These are phyloP conservation scores for Phaffia australis DNA, from an alignment of 768 basidiomycete genomes.

Conservation along the genomic window DNA sequence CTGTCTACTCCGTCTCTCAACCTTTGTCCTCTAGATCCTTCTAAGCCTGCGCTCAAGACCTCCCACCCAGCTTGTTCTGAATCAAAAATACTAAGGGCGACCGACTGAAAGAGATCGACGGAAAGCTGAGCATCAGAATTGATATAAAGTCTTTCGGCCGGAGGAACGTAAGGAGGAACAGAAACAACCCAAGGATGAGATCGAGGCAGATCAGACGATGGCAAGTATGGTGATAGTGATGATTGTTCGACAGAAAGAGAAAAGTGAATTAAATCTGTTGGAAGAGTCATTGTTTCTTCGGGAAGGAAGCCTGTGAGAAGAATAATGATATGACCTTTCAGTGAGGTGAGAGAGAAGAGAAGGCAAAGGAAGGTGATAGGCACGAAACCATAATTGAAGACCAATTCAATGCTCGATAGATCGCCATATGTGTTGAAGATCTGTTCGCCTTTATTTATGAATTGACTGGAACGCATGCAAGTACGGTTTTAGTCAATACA, in stretches of 20 bases:
- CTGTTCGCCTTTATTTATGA: conserved; percentile 48
- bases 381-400: conserved; percentile 18
- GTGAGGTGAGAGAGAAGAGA: not conserved
- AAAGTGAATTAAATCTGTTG: conserved; percentile 16
- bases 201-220: not conserved
- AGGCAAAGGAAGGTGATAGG: not conserved
- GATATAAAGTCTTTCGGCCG: conserved; percentile 3
- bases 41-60: not conserved
- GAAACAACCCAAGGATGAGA: not conserved
- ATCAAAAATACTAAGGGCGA: not conserved
- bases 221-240: not conserved
- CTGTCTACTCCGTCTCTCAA: not conserved
- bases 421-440: conserved; percentile 62
- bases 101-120: not conserved
- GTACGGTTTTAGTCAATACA: not conserved
- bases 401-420: conserved; percentile 4
- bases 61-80: not conserved
- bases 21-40: not conserved
- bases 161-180: not conserved
- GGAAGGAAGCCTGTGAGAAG: conserved; percentile 14
- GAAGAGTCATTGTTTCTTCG: conserved; percentile 15
- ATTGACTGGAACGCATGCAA: conserved; percentile 23
- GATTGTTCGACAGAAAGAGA: not conserved
- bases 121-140: conserved; percentile 22
- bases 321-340: not conserved